A percentile compares a stretch with the other conserved stretches of the same genome.
phyloP scores from a whole-genome alignment of 169 alveolate genomes.

The Babesia ovis region DNA sequence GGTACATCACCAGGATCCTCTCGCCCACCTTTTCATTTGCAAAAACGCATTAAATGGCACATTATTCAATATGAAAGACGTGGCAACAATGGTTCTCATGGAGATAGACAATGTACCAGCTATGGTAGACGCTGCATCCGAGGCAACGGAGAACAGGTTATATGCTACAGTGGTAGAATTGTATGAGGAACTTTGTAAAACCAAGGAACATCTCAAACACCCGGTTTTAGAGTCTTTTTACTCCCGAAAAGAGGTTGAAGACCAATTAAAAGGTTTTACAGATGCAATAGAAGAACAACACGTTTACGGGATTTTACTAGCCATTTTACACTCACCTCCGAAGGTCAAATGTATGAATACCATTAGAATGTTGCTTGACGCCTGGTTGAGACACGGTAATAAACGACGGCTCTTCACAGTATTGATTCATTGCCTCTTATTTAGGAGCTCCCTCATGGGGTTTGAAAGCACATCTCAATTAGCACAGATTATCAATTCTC shows the following conservation, averaged over 20 bases:
- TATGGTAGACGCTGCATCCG: slow-evolving; percentile 7
- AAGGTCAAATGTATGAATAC: not conserved
- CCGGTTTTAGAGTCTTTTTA: slow-evolving; percentile 9
- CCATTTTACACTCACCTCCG: slow-evolving; percentile 4
- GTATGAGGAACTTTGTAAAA: slow-evolving; percentile 14
- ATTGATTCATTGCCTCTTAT: slow-evolving; percentile 7
- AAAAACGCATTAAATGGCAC: not conserved
- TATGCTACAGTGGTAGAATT: slow-evolving; percentile 31
- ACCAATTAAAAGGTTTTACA: not conserved
- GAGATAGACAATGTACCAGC: not conserved
- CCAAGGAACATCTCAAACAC: slow-evolving; percentile 6
- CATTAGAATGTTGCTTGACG: slow-evolving; percentile 16
- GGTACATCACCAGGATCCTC: slow-evolving; percentile 14
- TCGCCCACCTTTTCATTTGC: slow-evolving; percentile 9
- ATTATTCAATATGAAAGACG: not conserved
- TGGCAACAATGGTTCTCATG: slow-evolving; percentile 1
- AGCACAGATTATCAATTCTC: not conserved
- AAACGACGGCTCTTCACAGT: not conserved
- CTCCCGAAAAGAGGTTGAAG: not conserved
- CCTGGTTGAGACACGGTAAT: not conserved
- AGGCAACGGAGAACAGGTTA: not conserved
- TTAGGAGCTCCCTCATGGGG: not conserved
- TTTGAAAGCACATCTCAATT: not conserved
- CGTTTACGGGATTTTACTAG: slow-evolving; percentile 5
- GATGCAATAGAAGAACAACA: slow-evolving; percentile 23